phyloP scores from a whole-genome alignment of 176 grass and related monocot genomes.

The Elaeis guineensis region DNA sequence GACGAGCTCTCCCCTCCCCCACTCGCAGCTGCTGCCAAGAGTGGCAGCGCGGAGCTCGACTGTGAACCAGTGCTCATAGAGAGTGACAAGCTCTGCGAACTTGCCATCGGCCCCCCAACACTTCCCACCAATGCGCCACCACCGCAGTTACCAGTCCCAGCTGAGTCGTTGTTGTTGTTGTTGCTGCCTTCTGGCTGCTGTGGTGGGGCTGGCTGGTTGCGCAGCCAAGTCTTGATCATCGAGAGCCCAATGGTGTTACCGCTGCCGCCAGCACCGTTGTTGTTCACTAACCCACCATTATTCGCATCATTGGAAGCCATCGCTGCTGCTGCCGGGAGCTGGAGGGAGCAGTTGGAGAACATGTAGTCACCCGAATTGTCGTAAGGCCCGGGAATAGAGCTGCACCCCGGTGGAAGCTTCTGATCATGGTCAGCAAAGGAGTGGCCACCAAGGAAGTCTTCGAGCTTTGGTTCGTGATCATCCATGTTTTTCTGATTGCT shows the following conservation, averaged over 20 bases:
- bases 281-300: constrained; percentile 12
- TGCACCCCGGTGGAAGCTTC: background rate
- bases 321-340: no score
- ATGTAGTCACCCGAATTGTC: background rate
- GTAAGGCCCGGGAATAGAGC: background rate
- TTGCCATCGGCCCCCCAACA: background rate
- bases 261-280: background rate
- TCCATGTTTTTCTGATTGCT: constrained; percentile 14
- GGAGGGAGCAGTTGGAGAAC: background rate
- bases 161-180: no score
- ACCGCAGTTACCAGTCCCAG: background rate
- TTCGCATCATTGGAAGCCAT: background rate
- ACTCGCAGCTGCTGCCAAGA: background rate
- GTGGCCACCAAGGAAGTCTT: constrained; percentile 49
- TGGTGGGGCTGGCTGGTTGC: constrained; percentile 36
- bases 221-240: constrained; percentile 78
- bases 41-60: constrained; percentile 17
- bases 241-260: constrained; percentile 46
- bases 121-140: constrained; percentile 1
- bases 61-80: constrained; percentile 38
- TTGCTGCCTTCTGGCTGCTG: background rate
- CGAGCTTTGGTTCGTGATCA: constrained; percentile 39
- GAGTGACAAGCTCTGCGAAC: constrained; percentile 39
- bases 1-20: constrained; percentile 21
- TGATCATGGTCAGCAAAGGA: background rate